Base-by-base conservation (phyloP, 2,329 filamentous ascomycete species). In the Saccharata proteae region DNA sequence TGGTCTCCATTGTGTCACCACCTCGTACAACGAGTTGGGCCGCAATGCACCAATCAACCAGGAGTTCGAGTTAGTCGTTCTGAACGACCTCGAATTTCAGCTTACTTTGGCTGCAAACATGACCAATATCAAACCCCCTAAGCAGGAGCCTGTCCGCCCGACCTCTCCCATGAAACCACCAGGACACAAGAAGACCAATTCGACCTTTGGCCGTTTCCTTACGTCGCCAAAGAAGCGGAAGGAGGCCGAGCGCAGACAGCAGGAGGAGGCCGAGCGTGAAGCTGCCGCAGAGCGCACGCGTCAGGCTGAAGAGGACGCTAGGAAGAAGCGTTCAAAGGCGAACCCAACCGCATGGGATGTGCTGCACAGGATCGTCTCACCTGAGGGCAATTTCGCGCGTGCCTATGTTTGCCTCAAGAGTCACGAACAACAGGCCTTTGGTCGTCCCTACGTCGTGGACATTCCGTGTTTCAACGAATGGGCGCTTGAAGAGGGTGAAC, bases 381-480 rank as follows among this genome's bases (percentile, higher is more conserved):
- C 83, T 19, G 88, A 96, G 52, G 90, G 90, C 30, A 93, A 84
- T 49, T 98, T 98, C 54, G 90, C 79, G 14, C 79, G 90, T 33
- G 80, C 90, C 3, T 98, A 98, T 45, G 79, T 98, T 12, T 88
- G 84, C 46, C 69, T 98, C 30, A 90, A 88, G 54, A 86, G 93
- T 51, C 85, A 94, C 49, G 90, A 98, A 58, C 66, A 74, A 32
- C 71, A 78, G 40, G 90, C 86, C 49, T 98, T 81, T 47, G 90
- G 90, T 20, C 77, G 90, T 12, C 85, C 84, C 6, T 79, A 88
- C 47, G 77, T 77, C 39, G 83, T 86, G 11, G 86, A 96, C 45
- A 76, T 96, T 34, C 81, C 84, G 12, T 92, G 85, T 58, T 98
- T 96, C 70, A 98, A 98, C 49, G 90, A 98, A 61, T 98, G 90